Base-by-base conservation (phyloP, 257 asterid genomes). In the Marsdenia floribunda region DNA sequence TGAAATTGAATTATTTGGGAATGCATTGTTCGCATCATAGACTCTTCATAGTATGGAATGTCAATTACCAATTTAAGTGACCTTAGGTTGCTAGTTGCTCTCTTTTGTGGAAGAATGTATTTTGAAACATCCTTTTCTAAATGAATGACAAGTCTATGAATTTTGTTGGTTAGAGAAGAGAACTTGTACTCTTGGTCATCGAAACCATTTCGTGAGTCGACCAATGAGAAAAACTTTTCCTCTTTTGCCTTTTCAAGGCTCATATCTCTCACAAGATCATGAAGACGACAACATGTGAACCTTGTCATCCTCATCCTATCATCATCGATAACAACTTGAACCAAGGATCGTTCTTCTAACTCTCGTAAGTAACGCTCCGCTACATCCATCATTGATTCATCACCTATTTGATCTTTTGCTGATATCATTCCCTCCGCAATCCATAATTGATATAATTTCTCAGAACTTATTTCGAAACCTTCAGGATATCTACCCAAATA, bases 231-330 rank as follows among this genome's bases (percentile, higher is more conserved):
- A 5, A 63, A 72, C 0, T 55, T 72, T 55, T 72, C 75, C 57
- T 72, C 68, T 55, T 21, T 55, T 37, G 75, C 54, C 75, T 37
- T 72, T 19, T n/a, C 54, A n/a, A 72, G 2, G 9, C 75, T 35
- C 1, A 72, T 24, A 53, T 64, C 78, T 64, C 78, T 29, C 72
- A 74, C 47, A 29, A 29, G 78, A 22, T 74, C 72, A 74, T 74
- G 78, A 49, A 74, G n/a, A 2, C 5, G 12, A 14, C 76, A 72
- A 11, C 6, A 72, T 54, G 2, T 37, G 21, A 52, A 33, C 53
- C 19, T 54, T 72, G 11, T 19, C 3, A 19, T 0, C 4, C 37
- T 6, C 5, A 1, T 0, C 35, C 8, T 46, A 38, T 8, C 9
- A 0, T 53, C 26, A 8, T 3, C 40, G 4, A 13, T n/a, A 2